Percentiles rank a stretch among this genome's conserved stretches.
phyloP scores from a whole-genome alignment of 108 stramenopile genomes.

The Aurantiochytrium sp. region DNA sequence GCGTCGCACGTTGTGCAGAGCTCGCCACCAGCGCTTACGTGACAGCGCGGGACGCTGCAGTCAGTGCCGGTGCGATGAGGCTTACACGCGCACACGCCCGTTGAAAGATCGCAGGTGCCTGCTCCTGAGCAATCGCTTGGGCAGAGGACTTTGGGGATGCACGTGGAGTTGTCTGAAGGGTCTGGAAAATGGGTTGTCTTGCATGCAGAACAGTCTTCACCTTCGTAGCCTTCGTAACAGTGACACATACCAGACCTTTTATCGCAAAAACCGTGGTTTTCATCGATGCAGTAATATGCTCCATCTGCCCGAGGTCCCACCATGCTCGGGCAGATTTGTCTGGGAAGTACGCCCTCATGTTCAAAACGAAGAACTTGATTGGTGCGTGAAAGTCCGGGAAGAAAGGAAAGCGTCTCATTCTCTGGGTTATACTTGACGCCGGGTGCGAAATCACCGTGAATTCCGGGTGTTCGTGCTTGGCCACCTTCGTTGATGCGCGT shows the following conservation, averaged over 20 bases:
- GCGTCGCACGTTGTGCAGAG: conserved; percentile 25
- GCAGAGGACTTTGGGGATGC: conserved; percentile 59
- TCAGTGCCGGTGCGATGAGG: conserved; percentile 51
- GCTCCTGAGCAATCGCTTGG: conserved; percentile 60
- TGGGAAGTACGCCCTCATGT: background rate
- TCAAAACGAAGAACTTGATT: conserved; percentile 2
- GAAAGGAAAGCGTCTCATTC: background rate
- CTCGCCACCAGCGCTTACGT: background rate
- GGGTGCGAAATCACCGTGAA: background rate
- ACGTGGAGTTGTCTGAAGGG: conserved; percentile 32
- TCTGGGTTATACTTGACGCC: background rate
- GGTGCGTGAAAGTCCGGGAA: background rate
- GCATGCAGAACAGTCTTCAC: conserved; percentile 55
- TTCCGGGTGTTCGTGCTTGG: background rate
- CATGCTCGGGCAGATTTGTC: background rate
- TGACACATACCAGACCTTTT: conserved; percentile 65
- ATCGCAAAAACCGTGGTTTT: conserved; percentile 66
- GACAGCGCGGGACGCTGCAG: conserved; percentile 33
- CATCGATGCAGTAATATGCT: conserved; percentile 53
- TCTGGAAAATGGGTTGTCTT: conserved; percentile 41
- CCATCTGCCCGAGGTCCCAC: background rate
- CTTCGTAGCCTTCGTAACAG: conserved; percentile 68
- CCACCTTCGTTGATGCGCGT: background rate
- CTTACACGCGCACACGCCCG: conserved; percentile 58
- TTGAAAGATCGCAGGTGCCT: conserved; percentile 59